Conservation (phyloP, 805 yeast genomes). For the Saccharomycopsis malanga region DNA sequence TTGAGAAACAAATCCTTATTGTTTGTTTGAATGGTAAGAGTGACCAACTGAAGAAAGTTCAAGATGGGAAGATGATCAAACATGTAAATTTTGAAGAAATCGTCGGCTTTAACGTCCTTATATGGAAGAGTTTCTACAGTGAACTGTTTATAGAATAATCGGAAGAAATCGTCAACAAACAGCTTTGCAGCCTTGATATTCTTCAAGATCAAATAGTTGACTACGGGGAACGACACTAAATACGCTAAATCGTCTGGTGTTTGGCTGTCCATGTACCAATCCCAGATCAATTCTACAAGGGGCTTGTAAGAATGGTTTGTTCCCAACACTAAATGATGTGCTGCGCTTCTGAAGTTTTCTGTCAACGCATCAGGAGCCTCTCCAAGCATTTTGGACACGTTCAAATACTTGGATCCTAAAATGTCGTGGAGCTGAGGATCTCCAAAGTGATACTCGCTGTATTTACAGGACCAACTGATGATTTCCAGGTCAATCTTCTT, state of each 20-base stretch:
- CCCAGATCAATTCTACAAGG: conserved; percentile 35
- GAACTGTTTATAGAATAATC: conserved; percentile 23
- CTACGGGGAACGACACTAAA: conserved; percentile 12
- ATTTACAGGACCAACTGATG: conserved; percentile 54
- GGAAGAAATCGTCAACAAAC: conserved; percentile 32
- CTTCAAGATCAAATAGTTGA: conserved; percentile 26
- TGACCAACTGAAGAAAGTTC: conserved; percentile 64
- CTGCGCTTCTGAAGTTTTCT: conserved; percentile 36
- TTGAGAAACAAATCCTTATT: conserved; percentile 47
- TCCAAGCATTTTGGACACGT: neutral
- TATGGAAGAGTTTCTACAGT: conserved; percentile 21
- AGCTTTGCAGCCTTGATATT: conserved; percentile 31
- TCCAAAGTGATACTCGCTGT: conserved; percentile 50
- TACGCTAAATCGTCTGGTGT: conserved; percentile 17
- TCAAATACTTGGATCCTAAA: conserved; percentile 61
- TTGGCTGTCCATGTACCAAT: conserved; percentile 36
- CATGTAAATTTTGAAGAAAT: conserved; percentile 29
- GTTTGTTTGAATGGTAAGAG: conserved; percentile 49
- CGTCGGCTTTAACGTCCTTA: conserved; percentile 28
- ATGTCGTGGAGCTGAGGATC: conserved; percentile 70
- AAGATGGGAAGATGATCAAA: conserved; percentile 40
- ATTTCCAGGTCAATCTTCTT: conserved; percentile 60
- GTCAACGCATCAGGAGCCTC: conserved; percentile 1
- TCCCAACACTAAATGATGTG: conserved; percentile 63
- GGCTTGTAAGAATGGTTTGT: conserved; percentile 30